Base-by-base conservation (phyloP, 2,329 filamentous ascomycete species). In the Colletotrichum godetiae region DNA sequence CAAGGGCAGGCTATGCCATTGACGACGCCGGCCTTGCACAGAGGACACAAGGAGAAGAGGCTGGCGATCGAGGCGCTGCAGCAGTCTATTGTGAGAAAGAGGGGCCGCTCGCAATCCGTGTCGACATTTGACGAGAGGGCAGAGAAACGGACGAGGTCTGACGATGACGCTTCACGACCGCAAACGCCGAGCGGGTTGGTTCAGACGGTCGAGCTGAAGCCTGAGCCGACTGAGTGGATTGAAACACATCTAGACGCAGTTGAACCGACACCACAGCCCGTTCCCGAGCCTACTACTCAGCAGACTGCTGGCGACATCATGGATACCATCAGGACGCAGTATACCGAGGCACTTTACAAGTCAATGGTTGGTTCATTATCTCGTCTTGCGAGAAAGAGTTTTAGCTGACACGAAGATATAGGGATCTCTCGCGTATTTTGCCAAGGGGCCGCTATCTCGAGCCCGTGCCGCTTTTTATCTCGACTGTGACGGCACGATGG, bases 401-500 rank as follows among this genome's bases (percentile, higher is more conserved):
- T 4, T 24, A 7, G 35, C 76, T 78, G 22, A 80, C 76, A 24
- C 60, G 3, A 5, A 33, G 10, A 12, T 37, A 11, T 56, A 94
- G 88, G 94, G 93, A 42, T 94, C 94, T 4, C 84, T 96, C 69
- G 94, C 94, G 71, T 97, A 95, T 81, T 95, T 96, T 81, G 92
- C 92, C 24, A 97, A 97, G 84, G 94, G 94, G 0, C 93, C 94
- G 1, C 84, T 97, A 24, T 94, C 94, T 57, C 89, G 93, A 76
- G 92, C 93, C 58, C 89, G 94, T 72, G 92, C 92, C 59, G 89
- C 91, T 15, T 94, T 94, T 75, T 90, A 92, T 70, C 83, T 91
- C 15, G 88, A 91, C 74, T 88, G 89, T 64, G 90, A 92, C 79
- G 84, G 88, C 7, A 89, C 87, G 27, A 82, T 92, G 24, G 86